phyloP scores from a whole-genome alignment of 345 rosid species.

The Firmiana major region DNA sequence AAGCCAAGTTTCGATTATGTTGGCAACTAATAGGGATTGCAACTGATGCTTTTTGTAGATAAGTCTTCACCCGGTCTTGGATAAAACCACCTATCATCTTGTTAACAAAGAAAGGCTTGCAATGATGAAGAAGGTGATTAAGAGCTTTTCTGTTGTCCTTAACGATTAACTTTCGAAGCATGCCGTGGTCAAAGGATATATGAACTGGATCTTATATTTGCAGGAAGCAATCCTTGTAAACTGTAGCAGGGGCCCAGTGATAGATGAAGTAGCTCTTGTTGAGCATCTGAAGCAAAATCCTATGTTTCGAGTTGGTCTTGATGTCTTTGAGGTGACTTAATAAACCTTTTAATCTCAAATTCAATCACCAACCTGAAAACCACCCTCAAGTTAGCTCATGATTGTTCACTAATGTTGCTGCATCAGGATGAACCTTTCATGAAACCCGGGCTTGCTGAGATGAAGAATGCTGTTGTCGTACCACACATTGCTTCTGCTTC shows the following conservation, averaged over 20 bases:
- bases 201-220: neutral
- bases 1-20: neutral
- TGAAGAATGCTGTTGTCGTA: conserved; percentile 86
- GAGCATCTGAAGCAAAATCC: conserved; percentile 86
- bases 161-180: neutral
- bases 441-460: conserved; percentile 95
- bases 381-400: neutral
- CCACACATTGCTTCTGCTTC: conserved; percentile 99
- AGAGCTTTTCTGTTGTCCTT: neutral
- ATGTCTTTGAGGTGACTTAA: conserved; percentile 81
- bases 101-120: conserved; percentile 91
- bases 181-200: neutral
- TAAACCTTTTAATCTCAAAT: neutral
- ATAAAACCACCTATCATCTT: conserved; percentile 94
- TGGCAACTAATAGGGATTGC: neutral
- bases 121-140: conserved; percentile 81
- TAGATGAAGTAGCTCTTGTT: conserved; percentile 92
- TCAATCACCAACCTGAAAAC: neutral
- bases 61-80: conserved; percentile 94
- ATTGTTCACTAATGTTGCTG: conserved; percentile 5
- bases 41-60: conserved; percentile 45
- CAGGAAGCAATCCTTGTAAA: conserved; percentile 96
- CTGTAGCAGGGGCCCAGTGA: conserved; percentile 93
- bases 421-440: conserved; percentile 89
- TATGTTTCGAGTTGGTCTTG: conserved; percentile 97